Percentiles rank a stretch among this genome's conserved stretches.
Evolutionary conservation across 2,329 filamentous ascomycete genomes (phyloP).

Genomic region (Talaromyces sp.): DNA sequence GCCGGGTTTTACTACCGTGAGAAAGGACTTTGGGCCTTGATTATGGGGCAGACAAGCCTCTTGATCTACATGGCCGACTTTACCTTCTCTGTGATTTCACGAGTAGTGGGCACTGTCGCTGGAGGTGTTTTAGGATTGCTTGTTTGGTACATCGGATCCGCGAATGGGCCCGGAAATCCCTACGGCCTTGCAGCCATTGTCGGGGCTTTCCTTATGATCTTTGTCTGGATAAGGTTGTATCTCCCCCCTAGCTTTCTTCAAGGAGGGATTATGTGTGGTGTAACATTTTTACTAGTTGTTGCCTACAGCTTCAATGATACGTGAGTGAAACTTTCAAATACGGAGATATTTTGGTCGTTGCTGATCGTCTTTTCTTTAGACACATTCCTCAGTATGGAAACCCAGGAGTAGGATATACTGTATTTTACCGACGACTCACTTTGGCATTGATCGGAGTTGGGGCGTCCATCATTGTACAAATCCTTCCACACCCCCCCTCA

Average conservation of each 20-base stretch:
- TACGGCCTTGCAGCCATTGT: slow-evolving; percentile 45
- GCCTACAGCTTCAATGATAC: slow-evolving; percentile 44
- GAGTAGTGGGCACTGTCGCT: slow-evolving; percentile 40
- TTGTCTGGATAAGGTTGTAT: slow-evolving; percentile 33
- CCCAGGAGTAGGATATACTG: slow-evolving; percentile 42
- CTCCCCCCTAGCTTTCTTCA: slow-evolving; percentile 24
- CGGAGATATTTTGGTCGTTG: not conserved
- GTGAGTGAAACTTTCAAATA: slow-evolving; percentile 11
- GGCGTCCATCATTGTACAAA: slow-evolving; percentile 40
- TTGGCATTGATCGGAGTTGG: slow-evolving; percentile 42
- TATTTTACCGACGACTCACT: slow-evolving; percentile 44
- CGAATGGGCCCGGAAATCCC: slow-evolving; percentile 42
- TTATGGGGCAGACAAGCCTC: slow-evolving; percentile 46
- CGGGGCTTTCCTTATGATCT: slow-evolving; percentile 23
- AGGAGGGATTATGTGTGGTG: slow-evolving; percentile 33
- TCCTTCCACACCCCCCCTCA: slow-evolving; percentile 44
- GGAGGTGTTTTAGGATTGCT: slow-evolving; percentile 44
- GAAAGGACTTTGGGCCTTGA: slow-evolving; percentile 48
- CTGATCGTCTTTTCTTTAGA: slow-evolving; percentile 9
- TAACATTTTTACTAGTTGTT: slow-evolving; percentile 41
- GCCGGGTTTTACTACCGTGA: slow-evolving; percentile 49
- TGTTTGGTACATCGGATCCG: slow-evolving; percentile 49
- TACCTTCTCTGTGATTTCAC: slow-evolving; percentile 39
- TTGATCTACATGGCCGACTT: slow-evolving; percentile 49
- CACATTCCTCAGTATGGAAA: slow-evolving; percentile 41